phyloP scores from a whole-genome alignment of 768 basidiomycete genomes.

The Fomitopsis pulvina region DNA sequence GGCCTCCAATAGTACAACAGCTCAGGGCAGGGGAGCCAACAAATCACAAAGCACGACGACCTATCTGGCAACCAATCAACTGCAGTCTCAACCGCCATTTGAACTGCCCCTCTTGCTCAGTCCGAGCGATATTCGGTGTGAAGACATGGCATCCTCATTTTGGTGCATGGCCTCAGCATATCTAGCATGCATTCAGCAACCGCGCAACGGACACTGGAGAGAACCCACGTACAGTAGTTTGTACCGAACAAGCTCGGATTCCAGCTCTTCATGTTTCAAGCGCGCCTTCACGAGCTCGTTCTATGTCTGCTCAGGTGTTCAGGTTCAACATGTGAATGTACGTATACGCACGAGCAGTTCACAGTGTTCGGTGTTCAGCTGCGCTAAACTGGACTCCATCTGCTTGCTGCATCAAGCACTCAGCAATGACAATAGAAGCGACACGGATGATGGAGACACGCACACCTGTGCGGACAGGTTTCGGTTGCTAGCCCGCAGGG shows the following conservation, averaged over 20 bases:
- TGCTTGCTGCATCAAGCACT: constrained; percentile 49
- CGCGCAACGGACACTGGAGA: not conserved
- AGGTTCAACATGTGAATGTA: constrained; percentile 13
- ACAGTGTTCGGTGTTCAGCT: constrained; percentile 80
- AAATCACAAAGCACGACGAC: no score
- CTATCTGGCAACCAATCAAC: no score
- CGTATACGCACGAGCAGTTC: constrained; percentile 46
- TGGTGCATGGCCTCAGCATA: constrained; percentile 51
- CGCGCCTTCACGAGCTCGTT: constrained; percentile 89
- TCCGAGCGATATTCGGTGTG: constrained; percentile 30
- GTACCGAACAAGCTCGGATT: constrained; percentile 90
- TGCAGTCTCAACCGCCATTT: constrained; percentile 12
- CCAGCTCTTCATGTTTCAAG: constrained; percentile 87
- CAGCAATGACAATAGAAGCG: not conserved
- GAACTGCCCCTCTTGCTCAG: constrained; percentile 24
- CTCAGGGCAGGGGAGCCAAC: no score
- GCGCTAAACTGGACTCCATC: constrained; percentile 72
- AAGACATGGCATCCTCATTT: constrained; percentile 43
- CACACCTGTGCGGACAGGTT: constrained; percentile 73
- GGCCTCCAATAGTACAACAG: no score
- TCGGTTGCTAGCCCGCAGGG: constrained; percentile 74
- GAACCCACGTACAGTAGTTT: constrained; percentile 67
- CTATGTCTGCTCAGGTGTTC: constrained; percentile 28
- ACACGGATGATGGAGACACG: constrained; percentile 23
- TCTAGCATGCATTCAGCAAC: constrained; percentile 21